Base-by-base conservation (phyloP, 108 stramenopile species). In the Discostella pseudostelligera region DNA sequence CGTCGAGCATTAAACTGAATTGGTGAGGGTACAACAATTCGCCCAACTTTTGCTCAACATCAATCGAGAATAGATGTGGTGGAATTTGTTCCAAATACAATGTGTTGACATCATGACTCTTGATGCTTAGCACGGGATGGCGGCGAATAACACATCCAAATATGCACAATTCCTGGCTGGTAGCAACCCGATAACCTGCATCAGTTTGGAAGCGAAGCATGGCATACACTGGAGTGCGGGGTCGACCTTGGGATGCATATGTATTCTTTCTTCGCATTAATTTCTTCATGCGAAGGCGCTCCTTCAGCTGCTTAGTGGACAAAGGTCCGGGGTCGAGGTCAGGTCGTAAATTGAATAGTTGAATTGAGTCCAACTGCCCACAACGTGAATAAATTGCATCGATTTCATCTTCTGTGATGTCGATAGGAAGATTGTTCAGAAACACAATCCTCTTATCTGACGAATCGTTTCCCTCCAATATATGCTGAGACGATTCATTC, bases 341-440 rank as follows among this genome's bases (percentile, higher is more conserved):
- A 6, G 83, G 87, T 8, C 86, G 67, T 39, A 83, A 70, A 54
- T 93, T 86, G 59, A 83, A 87, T n/a, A 93, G 77, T 51, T 77
- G 29, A 1, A 93, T 48, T 8, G 71, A 69, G 17, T 85, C 81
- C 48, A 93, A 81, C 19, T 67, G 42, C 11, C 88, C 92, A 50
- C 88, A 93, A 10, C 87, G 76, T 9, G 82, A 79, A 51, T 87
- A 90, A 8, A 88, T 78, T 36, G 84, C 63, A 0, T 69, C 48
- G 17, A 93, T 65, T 56, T 80, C 73, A 22, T 67, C 72, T 44
- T 80, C 78, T 20, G 78, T 81, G 17, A 82, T 75, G 58, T 93
- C 92, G 45, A 93, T 87, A 0, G 92, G 92, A 22, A 93, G 73
- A 60, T 90, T 93, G 49, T 93, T 88, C 10, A 93, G 54, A 44